Evolutionary conservation across 1,139 yeast species (phyloP), one percentile per base, ranked within the genome.

Genomic region (Saccharomyces hybrid): DNA sequence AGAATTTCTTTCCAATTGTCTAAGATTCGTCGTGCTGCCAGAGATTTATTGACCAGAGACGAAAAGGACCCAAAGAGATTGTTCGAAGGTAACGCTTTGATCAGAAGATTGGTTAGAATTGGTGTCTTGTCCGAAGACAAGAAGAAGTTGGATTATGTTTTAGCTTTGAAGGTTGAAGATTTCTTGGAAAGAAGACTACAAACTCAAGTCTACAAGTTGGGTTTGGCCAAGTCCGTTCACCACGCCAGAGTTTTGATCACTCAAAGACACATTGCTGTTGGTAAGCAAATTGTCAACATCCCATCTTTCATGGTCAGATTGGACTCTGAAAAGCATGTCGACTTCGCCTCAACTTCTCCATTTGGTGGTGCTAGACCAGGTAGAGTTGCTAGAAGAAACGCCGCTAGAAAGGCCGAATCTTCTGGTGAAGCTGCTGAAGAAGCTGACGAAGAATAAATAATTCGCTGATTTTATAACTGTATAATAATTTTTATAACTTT

Each of bases 311-410:
- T 91, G 84, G 99, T 93, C 67, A 95, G 99, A 84, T 87, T 93
- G 78, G 99, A 93, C 82, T 91, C 99, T 69, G 99, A 93, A 82
- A 93, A 93, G 88, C 99, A 95, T 90, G 90, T 93, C 81, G 99
- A 93, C 85, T 93, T 93, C 72, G 96, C 99, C 73, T 86, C 91
- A 77, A 89, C 88, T 78, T 93, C 99, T 69, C 99, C 99, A 79
- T 93, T 88, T 89, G 99, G 99, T 78, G 99, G 99, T 82, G 99
- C 97, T 71, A 93, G 99, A 83, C 95, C 99, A 71, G 99, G 99
- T 78, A 95, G 99, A 85, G 96, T 89, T 74, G 95, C 95, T 86
- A 90, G 99, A 88, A 91, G 83, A 82, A 84, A 87, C 84, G 88
- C 86, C 77, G 84, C 79, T 75, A 84, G 82, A 77, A 73, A 75